Evolutionary conservation across 345 rosid genomes (phyloP).

Genomic region (Psidium friedrichsthalianum): DNA sequence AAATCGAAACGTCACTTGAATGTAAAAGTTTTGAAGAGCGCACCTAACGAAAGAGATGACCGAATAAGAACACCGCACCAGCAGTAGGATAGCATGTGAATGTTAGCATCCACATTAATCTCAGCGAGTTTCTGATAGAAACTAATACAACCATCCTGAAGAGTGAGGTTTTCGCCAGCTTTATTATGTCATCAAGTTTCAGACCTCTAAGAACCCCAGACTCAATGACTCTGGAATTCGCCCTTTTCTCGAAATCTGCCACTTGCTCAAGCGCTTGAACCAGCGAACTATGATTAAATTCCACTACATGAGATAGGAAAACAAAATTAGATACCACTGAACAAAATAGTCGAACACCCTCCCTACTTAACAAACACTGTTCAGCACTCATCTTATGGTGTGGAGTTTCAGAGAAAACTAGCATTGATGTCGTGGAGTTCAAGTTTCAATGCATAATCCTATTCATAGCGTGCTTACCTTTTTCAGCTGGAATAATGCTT

Average conservation of each 20-base stretch:
- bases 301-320: constrained; percentile 28
- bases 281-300: constrained; percentile 60
- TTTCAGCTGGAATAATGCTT: constrained; percentile 48
- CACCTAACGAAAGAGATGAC: constrained; percentile 66
- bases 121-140: constrained; percentile 56
- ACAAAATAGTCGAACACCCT: neutral
- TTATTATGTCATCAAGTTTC: constrained; percentile 71
- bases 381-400: neutral
- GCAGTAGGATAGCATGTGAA: constrained; percentile 82
- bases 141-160: constrained; percentile 77
- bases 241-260: constrained; percentile 64
- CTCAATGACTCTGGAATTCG: constrained; percentile 70
- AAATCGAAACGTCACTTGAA: neutral
- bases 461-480: constrained; percentile 26
- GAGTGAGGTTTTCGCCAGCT: constrained; percentile 71
- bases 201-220: constrained; percentile 82
- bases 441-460: neutral
- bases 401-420: neutral
- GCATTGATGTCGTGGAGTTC: neutral
- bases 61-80: constrained; percentile 95
- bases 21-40: neutral
- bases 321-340: neutral
- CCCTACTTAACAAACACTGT: neutral
- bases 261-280: constrained; percentile 56
- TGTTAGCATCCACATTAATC: constrained; percentile 37